Conservation (phyloP, 2,329 filamentous ascomycete genomes). For the Ascochyta rabiei region DNA sequence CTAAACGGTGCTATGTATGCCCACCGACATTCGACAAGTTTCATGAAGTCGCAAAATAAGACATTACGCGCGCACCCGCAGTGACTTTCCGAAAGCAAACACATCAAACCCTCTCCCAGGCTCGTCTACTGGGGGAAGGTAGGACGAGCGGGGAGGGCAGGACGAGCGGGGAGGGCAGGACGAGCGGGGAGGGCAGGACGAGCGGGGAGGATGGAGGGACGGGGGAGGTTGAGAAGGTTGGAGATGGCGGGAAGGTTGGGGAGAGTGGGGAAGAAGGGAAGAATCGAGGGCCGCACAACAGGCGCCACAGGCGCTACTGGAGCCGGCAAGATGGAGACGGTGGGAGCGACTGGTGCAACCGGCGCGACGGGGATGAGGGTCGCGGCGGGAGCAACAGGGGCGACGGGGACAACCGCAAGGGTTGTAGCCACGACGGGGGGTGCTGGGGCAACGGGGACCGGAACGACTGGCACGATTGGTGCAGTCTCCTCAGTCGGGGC, state of each 20-base stretch:
- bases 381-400: neutral
- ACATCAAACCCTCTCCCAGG: neutral
- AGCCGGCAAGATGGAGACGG: neutral
- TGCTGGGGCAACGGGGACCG: neutral
- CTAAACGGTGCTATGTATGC: constrained; percentile 11
- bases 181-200: neutral
- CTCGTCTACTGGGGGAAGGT: neutral
- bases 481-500: neutral
- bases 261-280: too few species aligned
- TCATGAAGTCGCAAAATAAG: constrained; percentile 7
- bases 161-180: neutral
- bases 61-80: constrained; percentile 15
- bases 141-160: neutral
- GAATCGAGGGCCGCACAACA: neutral
- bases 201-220: too few species aligned
- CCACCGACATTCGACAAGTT: constrained; percentile 1
- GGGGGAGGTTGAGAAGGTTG: too few species aligned
- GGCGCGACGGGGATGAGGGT: neutral
- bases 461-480: neutral
- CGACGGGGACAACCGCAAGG: neutral
- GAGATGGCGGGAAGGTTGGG: too few species aligned
- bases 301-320: neutral
- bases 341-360: neutral
- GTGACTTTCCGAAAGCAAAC: neutral
- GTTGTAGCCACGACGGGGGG: neutral